Percentiles rank a stretch among this genome's conserved stretches.
Conservation (phyloP, 208 protist genomes). For the Trypanosoma melophagium region DNA sequence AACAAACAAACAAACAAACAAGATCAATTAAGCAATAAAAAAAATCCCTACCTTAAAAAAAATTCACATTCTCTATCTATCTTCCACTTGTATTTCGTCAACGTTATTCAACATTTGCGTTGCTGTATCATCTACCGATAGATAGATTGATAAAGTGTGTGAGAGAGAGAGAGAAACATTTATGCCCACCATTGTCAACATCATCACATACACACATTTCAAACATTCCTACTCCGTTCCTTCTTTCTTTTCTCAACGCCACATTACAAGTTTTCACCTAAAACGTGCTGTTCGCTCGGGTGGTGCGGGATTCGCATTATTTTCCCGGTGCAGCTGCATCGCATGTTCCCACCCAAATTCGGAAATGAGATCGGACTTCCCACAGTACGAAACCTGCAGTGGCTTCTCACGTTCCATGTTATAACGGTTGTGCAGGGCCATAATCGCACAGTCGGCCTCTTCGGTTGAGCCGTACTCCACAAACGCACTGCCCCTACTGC, state of each 20-base stretch:
- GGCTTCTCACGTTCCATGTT: conserved; percentile 78
- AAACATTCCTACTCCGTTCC: too few species aligned
- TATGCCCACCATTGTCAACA: too few species aligned
- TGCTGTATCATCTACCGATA: too few species aligned
- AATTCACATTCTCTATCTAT: too few species aligned
- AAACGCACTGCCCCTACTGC: conserved; percentile 56
- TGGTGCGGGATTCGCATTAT: conserved; percentile 50
- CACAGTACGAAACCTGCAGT: conserved; percentile 78
- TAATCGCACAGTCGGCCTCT: conserved; percentile 75
- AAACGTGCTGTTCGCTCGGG: not conserved
- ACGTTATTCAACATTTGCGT: too few species aligned
- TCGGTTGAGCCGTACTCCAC: conserved; percentile 66
- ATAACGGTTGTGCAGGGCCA: conserved; percentile 65
- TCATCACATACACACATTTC: too few species aligned
- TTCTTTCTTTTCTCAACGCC: not conserved
- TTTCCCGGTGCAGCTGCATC: conserved; percentile 46
- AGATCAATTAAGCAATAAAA: too few species aligned
- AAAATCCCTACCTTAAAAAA: too few species aligned
- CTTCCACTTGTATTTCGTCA: too few species aligned
- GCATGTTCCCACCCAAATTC: conserved; percentile 68
- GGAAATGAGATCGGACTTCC: conserved; percentile 53
- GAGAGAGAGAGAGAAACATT: too few species aligned
- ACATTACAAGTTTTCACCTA: not conserved
- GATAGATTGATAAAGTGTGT: too few species aligned
- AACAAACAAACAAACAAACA: too few species aligned